Evolutionary conservation across 345 rosid species (phyloP).

Genomic region (Lagerstroemia speciosa): DNA sequence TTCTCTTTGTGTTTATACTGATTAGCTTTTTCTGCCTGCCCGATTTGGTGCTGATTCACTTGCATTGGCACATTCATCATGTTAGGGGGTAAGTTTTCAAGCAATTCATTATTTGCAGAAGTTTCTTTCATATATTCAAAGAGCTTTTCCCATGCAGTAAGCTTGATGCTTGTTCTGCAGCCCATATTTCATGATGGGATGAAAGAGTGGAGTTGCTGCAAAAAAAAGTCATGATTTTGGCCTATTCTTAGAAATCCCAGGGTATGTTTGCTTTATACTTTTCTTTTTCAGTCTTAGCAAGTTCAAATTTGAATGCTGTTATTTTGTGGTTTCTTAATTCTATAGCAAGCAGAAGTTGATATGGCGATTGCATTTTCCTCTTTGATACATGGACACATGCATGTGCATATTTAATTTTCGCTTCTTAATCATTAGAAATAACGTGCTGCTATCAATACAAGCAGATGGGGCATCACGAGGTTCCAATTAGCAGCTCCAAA

Average conservation of each 20-base stretch:
- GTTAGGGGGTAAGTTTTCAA: conserved; percentile 67
- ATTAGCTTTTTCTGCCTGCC: conserved; percentile 14
- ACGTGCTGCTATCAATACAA: too few relatives aligned
- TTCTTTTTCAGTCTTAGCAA: neutral
- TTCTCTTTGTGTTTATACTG: conserved; percentile 11
- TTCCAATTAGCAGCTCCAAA: neutral
- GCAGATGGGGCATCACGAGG: too few relatives aligned
- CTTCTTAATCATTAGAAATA: neutral
- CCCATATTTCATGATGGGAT: conserved; percentile 90
- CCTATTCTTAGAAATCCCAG: conserved; percentile 76
- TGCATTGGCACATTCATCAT: conserved; percentile 8
- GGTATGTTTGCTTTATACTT: conserved; percentile 29
- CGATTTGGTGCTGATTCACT: conserved; percentile 19
- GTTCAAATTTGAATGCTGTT: neutral
- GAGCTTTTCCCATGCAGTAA: neutral
- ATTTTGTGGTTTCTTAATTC: neutral
- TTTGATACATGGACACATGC: neutral
- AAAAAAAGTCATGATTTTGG: conserved; percentile 89
- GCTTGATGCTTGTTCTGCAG: conserved; percentile 23
- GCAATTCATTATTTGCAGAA: neutral
- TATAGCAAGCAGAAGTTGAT: neutral
- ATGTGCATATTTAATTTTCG: neutral
- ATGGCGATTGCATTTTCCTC: neutral
- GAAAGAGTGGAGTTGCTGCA: conserved; percentile 99
- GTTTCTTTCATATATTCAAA: conserved; percentile 1